Evolutionary conservation across 2,329 filamentous ascomycete genomes (phyloP).

Genomic region (Fusarium sambucinum): DNA sequence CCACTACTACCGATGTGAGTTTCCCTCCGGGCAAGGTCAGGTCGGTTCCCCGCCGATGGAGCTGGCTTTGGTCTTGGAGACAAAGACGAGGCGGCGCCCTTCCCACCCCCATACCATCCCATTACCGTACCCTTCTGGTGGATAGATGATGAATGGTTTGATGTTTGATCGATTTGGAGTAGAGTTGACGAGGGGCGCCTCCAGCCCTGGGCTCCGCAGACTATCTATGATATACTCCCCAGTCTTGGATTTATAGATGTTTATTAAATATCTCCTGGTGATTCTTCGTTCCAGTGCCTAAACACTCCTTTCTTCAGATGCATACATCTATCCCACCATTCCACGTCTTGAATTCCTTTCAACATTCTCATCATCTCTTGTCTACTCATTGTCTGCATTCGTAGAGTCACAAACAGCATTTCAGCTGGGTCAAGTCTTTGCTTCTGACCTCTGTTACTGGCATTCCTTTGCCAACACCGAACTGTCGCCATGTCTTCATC

Average conservation of each 20-base stretch:
- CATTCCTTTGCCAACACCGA: slow-evolving; percentile 50
- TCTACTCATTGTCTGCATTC: slow-evolving; percentile 51
- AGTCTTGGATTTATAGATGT: slow-evolving; percentile 57
- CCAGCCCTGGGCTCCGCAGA: slow-evolving; percentile 50
- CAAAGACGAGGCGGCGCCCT: slow-evolving; percentile 36
- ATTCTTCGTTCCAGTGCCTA: slow-evolving; percentile 55
- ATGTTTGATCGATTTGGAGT: slow-evolving; percentile 52
- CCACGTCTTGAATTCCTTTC: slow-evolving; percentile 59
- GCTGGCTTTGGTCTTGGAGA: slow-evolving; percentile 12
- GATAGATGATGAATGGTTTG: slow-evolving; percentile 48
- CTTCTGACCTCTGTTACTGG: slow-evolving; percentile 47
- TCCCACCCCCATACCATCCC: slow-evolving; percentile 43
- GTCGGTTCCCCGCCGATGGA: slow-evolving; percentile 44
- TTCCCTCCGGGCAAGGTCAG: slow-evolving; percentile 47
- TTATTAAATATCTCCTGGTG: slow-evolving; percentile 50
- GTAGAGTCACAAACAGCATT: slow-evolving; percentile 49
- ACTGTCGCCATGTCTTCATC: slow-evolving; percentile 53
- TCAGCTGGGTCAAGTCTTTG: slow-evolving; percentile 47
- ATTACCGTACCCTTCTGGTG: slow-evolving; percentile 45
- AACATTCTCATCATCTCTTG: slow-evolving; percentile 57
- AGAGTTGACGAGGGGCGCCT: slow-evolving; percentile 45
- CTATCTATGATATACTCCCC: slow-evolving; percentile 50
- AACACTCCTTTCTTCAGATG: slow-evolving; percentile 50
- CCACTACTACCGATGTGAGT: slow-evolving; percentile 45
- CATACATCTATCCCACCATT: slow-evolving; percentile 59